A percentile compares a stretch with the other conserved stretches of the same genome.
Conservation (phyloP, 163 green algal genomes). For the Scenedesmus sp. region DNA sequence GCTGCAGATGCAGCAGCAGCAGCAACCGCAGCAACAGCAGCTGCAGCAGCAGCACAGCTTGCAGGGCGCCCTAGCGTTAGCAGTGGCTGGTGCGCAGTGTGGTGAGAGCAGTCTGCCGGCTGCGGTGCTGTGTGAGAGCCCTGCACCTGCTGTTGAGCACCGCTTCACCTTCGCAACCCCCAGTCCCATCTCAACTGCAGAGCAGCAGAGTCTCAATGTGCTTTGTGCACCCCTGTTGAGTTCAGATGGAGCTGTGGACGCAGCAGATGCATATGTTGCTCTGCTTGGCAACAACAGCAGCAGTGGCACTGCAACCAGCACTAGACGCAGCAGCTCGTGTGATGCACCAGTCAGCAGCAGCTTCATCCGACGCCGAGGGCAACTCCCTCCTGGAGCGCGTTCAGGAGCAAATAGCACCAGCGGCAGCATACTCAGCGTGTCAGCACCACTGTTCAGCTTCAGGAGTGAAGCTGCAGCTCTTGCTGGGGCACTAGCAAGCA, state of each 20-base stretch:
- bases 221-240: not conserved
- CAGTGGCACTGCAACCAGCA: not conserved
- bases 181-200: not conserved
- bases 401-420: not conserved
- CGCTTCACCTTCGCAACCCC: not conserved
- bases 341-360: not conserved
- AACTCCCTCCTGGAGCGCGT: not conserved
- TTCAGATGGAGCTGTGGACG: not conserved
- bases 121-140: not conserved
- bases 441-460: not conserved
- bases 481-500: not conserved
- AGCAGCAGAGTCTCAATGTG: not conserved
- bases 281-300: not conserved
- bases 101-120: not conserved
- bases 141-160: not conserved
- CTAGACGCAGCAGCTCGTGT: not conserved
- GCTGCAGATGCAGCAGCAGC: constrained; percentile 2
- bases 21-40: not conserved
- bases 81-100: not conserved
- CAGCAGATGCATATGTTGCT: not conserved
- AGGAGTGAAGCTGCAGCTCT: not conserved
- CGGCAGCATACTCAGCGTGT: not conserved
- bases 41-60: not conserved
- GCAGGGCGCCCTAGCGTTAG: not conserved
- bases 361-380: not conserved